These are phyloP conservation scores for Ceratobasidium sp. DNA, from an alignment of 1,284 basidiomycete species.

Conservation along the genomic window DNA sequence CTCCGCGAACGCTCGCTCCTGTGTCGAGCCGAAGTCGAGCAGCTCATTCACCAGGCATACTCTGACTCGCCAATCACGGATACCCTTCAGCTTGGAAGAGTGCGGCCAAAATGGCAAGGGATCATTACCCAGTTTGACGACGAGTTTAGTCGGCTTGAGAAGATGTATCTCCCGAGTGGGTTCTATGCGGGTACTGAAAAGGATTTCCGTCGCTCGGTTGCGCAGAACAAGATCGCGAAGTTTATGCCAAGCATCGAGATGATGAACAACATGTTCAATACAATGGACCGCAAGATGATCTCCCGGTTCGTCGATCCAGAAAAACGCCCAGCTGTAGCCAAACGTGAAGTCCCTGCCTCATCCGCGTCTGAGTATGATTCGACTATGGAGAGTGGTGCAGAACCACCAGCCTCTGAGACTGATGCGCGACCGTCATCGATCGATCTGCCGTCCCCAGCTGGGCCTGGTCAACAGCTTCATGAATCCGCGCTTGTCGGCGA, in stretches of 20 bases:
- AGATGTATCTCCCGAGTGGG: constrained; percentile 53
- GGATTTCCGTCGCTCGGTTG: constrained; percentile 47
- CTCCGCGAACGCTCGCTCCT: constrained; percentile 75
- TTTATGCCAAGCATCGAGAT: constrained; percentile 48
- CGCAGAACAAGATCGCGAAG: constrained; percentile 33
- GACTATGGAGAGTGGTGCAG: constrained; percentile 20
- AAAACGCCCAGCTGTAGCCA: neutral
- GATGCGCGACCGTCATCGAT: constrained; percentile 15
- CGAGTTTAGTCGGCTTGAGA: constrained; percentile 76
- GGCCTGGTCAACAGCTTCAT: neutral
- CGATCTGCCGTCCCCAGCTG: constrained; percentile 26
- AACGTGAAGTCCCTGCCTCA: neutral
- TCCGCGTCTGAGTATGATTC: constrained; percentile 36
- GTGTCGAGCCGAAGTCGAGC: constrained; percentile 78
- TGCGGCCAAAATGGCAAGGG: constrained; percentile 88
- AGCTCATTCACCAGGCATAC: constrained; percentile 81
- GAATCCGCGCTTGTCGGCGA: neutral
- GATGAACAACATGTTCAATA: constrained; percentile 49
- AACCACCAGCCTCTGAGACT: constrained; percentile 26
- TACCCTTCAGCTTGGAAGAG: constrained; percentile 87
- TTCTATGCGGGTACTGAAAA: constrained; percentile 47
- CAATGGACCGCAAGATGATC: constrained; percentile 49
- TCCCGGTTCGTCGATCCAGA: constrained; percentile 41
- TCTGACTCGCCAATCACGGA: constrained; percentile 80
- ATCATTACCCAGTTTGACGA: constrained; percentile 96